Conservation (phyloP, 2,329 filamentous ascomycete genomes). For the Grosmannia serpens region DNA sequence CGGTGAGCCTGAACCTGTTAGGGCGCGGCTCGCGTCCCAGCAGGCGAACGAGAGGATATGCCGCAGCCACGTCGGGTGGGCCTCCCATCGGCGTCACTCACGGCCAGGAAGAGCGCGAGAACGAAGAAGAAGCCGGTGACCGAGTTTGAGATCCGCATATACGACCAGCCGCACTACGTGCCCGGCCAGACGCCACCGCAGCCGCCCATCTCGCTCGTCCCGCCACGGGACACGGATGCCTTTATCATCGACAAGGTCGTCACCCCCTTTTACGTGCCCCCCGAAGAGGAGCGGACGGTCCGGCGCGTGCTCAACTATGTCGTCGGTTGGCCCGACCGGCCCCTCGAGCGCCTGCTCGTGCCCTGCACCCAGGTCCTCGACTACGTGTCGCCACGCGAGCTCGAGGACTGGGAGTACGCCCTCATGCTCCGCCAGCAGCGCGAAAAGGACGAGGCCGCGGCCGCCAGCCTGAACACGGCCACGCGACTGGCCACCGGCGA, state of each 20-base stretch:
- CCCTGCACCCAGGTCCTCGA: constrained; percentile 37
- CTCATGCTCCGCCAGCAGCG: constrained; percentile 28
- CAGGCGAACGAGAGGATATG: not conserved
- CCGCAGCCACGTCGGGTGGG: not conserved
- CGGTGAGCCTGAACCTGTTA: too few relatives aligned
- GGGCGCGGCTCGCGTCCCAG: too few relatives aligned
- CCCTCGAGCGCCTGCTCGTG: constrained; percentile 32
- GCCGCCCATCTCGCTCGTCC: constrained; percentile 34
- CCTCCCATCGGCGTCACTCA: not conserved
- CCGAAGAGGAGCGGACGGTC: constrained; percentile 14
- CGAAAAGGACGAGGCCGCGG: not conserved
- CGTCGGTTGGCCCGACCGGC: constrained; percentile 42
- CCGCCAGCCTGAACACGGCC: not conserved
- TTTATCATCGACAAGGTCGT: constrained; percentile 45
- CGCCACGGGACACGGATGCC: constrained; percentile 39
- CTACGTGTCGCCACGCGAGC: constrained; percentile 43
- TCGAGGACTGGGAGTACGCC: constrained; percentile 46
- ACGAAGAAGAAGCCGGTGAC: not conserved
- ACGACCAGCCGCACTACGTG: constrained; percentile 25
- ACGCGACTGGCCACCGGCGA: not conserved
- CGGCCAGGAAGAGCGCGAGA: not conserved
- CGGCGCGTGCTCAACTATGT: constrained; percentile 38
- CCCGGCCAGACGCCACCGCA: constrained; percentile 36
- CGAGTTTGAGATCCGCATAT: constrained; percentile 21
- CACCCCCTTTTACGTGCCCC: constrained; percentile 21